These are phyloP conservation scores for Exophiala xenobiotica DNA, from an alignment of 2,329 filamentous ascomycete genomes.

Conservation along the genomic window DNA sequence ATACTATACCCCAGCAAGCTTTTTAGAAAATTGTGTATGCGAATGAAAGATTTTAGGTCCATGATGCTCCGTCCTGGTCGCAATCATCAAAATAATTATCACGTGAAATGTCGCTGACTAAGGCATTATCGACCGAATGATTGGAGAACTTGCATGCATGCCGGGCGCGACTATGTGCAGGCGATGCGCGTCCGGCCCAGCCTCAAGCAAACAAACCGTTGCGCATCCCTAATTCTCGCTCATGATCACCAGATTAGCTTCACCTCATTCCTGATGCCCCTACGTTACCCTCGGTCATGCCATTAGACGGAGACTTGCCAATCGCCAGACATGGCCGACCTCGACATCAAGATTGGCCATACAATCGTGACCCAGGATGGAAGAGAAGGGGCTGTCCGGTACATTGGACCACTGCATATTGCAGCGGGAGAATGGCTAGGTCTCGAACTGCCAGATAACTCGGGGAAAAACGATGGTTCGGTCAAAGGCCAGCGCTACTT, in stretches of 20 bases:
- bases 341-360: conserved; percentile 59
- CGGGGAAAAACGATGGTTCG: conserved; percentile 91
- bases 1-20: conserved; percentile 26
- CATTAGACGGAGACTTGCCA: conserved; percentile 4
- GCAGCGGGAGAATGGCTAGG: conserved; percentile 84
- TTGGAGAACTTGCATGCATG: not conserved
- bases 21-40: conserved; percentile 18
- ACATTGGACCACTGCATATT: conserved; percentile 74
- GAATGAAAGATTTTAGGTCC: not conserved
- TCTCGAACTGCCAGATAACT: conserved; percentile 76
- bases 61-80: no score
- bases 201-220: not conserved
- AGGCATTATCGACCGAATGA: not conserved
- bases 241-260: not conserved
- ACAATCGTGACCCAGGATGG: conserved; percentile 76
- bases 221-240: not conserved
- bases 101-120: not conserved
- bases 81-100: not conserved
- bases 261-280: not conserved
- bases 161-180: not conserved
- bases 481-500: conserved; percentile 89
- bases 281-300: conserved; percentile 16
- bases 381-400: conserved; percentile 74
- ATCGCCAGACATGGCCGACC: conserved; percentile 36
- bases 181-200: not conserved